Base-by-base conservation (phyloP, 2,329 filamentous ascomycete species). In the Penicillium olsonii region DNA sequence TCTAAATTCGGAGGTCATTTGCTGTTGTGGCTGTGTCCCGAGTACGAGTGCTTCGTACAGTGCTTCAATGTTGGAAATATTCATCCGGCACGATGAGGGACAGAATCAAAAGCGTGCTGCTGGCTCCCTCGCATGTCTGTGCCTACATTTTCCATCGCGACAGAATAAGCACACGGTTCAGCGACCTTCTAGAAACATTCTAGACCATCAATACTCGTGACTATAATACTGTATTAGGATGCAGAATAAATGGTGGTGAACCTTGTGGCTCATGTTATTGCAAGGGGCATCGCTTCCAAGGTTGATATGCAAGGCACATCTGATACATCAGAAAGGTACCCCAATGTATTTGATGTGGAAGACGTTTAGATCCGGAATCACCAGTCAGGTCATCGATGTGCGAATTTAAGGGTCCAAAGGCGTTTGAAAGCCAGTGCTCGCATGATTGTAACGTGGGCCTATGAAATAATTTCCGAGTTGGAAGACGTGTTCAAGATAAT, bases 281-380 rank as follows among this genome's bases (percentile, higher is more conserved):
- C 37, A 39, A 46, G 47, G 47, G 47, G 33, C 37, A 14, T n/a
- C 12, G 22, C 12, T 31, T 31, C n/a, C n/a, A n/a, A n/a, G 29
- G 7, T 42, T n/a, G 17, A 41, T 33, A 37, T 50, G 48, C 48
- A 47, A 50, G 48, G 48, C 18, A 37, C 42, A 42, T 2, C 15
- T 7, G 24, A 42, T 46, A 22, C 9, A 50, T 37, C 6, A 20
- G 18, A 29, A 8, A 44, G 22, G 22, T 4, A 4, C 22, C 22
- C 8, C 5, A 8, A 24, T 24, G 22, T 14, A 18, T 45, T 37
- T 11, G 10, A 15, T 14, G 34, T 27, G 42, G 27, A 29, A 3
- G 11, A 35, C 3, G 2, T 9, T 37, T 18, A n/a, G n/a, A 29
- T 35, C 34, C 41, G 27, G 34, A 17, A 14, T 26, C 15, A 22